phyloP scores from a whole-genome alignment of 306 rosid genomes.

The Fagus crenata region DNA sequence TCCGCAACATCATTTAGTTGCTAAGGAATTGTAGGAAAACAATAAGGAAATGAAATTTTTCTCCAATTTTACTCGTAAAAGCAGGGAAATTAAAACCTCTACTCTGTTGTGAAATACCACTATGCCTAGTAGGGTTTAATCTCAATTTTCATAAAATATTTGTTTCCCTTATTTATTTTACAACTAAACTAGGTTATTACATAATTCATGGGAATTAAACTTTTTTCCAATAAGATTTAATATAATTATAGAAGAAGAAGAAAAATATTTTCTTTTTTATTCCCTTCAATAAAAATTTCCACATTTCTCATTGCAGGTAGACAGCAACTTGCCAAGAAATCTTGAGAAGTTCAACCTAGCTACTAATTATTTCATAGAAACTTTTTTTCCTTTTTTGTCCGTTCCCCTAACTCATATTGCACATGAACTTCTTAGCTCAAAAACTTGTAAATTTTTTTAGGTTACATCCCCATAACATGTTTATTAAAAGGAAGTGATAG shows the following conservation, averaged over 20 bases:
- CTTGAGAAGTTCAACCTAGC: background rate
- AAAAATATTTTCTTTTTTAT: background rate
- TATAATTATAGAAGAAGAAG: background rate
- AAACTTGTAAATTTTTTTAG: background rate
- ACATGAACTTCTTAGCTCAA: conserved; percentile 1
- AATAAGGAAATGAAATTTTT: background rate
- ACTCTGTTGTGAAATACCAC: background rate
- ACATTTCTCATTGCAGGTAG: background rate
- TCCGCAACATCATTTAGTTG: background rate
- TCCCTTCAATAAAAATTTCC: background rate
- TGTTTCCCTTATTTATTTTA: too few relatives aligned
- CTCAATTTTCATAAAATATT: too few relatives aligned
- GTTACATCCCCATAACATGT: background rate
- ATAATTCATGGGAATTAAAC: too few relatives aligned
- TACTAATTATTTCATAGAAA: background rate
- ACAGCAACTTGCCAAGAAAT: background rate
- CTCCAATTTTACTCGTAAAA: background rate
- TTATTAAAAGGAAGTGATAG: background rate
- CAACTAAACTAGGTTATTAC: too few relatives aligned
- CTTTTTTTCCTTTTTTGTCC: background rate
- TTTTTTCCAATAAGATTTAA: background rate
- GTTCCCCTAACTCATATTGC: background rate
- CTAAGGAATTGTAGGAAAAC: background rate
- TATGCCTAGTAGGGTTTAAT: background rate
- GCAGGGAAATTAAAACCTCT: background rate